These are phyloP conservation scores for Trichoderma guizhouense DNA, from an alignment of 2,329 filamentous ascomycete species.

Conservation along the genomic window DNA sequence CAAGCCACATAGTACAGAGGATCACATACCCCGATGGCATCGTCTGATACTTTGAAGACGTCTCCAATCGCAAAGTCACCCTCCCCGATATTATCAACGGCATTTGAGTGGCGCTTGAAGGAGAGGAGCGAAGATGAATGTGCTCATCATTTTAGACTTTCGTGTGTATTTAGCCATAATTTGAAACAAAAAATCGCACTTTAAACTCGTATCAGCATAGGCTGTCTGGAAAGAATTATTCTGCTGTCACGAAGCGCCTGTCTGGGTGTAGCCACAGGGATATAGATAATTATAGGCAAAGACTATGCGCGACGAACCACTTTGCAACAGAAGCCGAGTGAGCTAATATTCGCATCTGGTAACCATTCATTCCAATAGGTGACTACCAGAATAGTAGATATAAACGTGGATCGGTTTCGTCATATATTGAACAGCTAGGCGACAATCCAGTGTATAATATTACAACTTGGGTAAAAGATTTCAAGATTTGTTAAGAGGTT, in stretches of 20 bases:
- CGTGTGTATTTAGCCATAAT: background rate
- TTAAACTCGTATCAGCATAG: background rate
- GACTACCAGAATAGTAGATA: no score
- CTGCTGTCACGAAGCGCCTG: background rate
- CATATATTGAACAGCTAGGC: no score
- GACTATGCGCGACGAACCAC: no score
- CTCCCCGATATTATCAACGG: background rate
- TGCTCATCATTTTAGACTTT: background rate
- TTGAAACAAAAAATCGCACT: background rate
- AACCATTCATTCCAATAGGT: no score
- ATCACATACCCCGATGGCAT: background rate
- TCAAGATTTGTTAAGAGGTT: background rate
- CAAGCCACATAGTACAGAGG: background rate
- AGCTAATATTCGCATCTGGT: no score
- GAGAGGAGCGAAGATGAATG: background rate
- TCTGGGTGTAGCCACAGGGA: background rate
- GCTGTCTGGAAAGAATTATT: background rate
- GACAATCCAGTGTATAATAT: no score
- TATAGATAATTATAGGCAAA: no score
- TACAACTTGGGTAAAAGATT: background rate
- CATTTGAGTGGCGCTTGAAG: background rate
- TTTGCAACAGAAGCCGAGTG: no score
- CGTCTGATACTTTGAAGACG: background rate
- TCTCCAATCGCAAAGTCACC: background rate
- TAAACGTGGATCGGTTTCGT: no score